phyloP scores from a whole-genome alignment of 176 grass and related monocot genomes.

The Aegilops longissima region DNA sequence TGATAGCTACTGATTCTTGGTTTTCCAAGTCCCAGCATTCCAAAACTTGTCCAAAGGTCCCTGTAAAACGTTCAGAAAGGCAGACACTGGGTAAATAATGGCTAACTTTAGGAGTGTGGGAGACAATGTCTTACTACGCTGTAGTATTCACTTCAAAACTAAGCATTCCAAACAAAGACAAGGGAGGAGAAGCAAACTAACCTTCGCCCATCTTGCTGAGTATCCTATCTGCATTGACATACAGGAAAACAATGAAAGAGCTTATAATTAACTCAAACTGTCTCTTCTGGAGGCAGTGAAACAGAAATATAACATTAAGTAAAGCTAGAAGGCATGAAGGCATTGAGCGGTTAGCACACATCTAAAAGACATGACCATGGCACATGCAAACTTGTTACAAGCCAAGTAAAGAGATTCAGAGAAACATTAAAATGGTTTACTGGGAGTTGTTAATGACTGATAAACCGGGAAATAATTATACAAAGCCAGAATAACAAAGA shows the following conservation, averaged over 20 bases:
- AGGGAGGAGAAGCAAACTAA: constrained; percentile 38
- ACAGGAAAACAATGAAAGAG: constrained; percentile 27
- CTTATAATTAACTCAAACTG: constrained; percentile 7
- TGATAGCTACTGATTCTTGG: constrained; percentile 90
- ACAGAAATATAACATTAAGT: constrained; percentile 19
- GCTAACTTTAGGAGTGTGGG: neutral
- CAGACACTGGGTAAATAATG: constrained; percentile 18
- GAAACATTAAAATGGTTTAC: neutral
- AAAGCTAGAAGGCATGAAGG: neutral
- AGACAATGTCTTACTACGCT: constrained; percentile 13
- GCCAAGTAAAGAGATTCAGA: neutral
- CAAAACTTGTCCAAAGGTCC: constrained; percentile 97
- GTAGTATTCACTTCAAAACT: neutral
- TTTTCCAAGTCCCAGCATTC: constrained; percentile 97
- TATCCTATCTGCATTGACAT: constrained; percentile 80
- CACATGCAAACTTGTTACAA: neutral
- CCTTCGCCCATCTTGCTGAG: constrained; percentile 99
- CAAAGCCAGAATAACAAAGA: neutral
- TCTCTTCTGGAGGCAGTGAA: neutral
- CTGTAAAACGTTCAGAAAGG: constrained; percentile 38
- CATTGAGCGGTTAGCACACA: neutral
- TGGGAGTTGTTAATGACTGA: neutral
- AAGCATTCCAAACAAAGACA: constrained; percentile 1
- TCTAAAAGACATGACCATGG: neutral
- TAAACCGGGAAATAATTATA: neutral